A percentile compares a stretch with the other conserved stretches of the same genome.
Evolutionary conservation across 2,329 filamentous ascomycete genomes (phyloP).

Genomic region (Calcarisporium arbuscula): DNA sequence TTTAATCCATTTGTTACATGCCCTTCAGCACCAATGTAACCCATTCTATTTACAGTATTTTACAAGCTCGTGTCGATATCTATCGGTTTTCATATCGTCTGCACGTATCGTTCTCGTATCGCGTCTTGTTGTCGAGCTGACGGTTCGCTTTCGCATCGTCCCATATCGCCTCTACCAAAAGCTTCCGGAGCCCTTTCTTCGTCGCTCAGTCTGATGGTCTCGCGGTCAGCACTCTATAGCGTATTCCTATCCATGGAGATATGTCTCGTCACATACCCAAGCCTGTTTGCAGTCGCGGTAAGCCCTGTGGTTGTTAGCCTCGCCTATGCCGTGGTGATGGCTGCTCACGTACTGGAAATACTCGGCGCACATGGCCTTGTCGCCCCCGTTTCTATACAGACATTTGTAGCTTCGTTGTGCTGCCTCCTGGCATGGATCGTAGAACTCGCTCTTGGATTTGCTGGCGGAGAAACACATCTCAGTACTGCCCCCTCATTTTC

Average conservation of each 20-base stretch:
- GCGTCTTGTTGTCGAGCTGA: too few species aligned
- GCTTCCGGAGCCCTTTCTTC: conserved; percentile 14
- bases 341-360: conserved; percentile 78
- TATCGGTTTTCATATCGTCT: too few species aligned
- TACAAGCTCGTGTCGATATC: too few species aligned
- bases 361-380: conserved; percentile 83
- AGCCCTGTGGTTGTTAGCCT: conserved; percentile 47
- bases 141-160: too few species aligned
- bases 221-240: not conserved
- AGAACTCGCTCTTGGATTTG: conserved; percentile 83
- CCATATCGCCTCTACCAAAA: too few species aligned
- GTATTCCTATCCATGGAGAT: not conserved
- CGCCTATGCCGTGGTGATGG: conserved; percentile 70
- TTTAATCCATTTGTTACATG: too few species aligned
- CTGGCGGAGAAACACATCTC: conserved; percentile 43
- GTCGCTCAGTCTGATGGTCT: conserved; percentile 11
- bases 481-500: conserved; percentile 3
- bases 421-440: conserved; percentile 92
- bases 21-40: too few species aligned
- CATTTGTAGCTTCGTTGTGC: conserved; percentile 81
- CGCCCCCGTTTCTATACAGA: conserved; percentile 79
- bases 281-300: conserved; percentile 93
- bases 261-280: conserved; percentile 57
- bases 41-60: too few species aligned
- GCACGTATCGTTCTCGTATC: too few species aligned